These are phyloP conservation scores for Neobulgaria alba DNA, from an alignment of 2,329 filamentous ascomycete species.

Conservation along the genomic window DNA sequence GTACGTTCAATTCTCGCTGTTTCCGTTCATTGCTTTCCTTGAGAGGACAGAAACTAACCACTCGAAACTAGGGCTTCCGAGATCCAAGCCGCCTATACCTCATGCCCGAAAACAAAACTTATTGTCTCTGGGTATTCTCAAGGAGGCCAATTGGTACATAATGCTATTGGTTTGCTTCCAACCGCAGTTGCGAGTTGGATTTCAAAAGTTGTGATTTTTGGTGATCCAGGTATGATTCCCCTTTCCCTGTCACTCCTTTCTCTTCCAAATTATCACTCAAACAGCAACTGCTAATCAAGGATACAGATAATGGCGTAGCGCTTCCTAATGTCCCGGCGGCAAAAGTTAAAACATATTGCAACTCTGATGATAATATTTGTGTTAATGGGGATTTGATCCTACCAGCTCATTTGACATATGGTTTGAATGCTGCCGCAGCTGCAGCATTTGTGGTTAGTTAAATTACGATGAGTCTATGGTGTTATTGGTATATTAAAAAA, in stretches of 20 bases:
- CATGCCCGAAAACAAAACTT: slow-evolving; percentile 1
- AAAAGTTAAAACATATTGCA: slow-evolving; percentile 37
- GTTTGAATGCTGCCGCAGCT: slow-evolving; percentile 28
- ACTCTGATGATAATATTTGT: slow-evolving; percentile 43
- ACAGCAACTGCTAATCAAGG: too few relatives aligned
- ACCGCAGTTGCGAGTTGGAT: slow-evolving; percentile 26
- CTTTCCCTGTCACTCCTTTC: background rate
- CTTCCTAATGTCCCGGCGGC: slow-evolving; percentile 19
- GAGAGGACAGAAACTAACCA: too few relatives aligned
- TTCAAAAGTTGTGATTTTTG: slow-evolving; percentile 35
- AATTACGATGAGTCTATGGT: too few relatives aligned
- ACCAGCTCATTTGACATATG: slow-evolving; percentile 35
- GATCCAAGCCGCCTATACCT: background rate
- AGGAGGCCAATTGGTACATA: slow-evolving; percentile 3
- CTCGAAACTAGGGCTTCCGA: background rate
- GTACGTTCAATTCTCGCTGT: background rate
- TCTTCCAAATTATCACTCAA: too few relatives aligned
- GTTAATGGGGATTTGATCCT: slow-evolving; percentile 34
- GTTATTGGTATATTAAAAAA: too few relatives aligned
- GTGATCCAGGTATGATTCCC: slow-evolving; percentile 32
- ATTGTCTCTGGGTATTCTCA: slow-evolving; percentile 2
- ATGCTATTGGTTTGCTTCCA: slow-evolving; percentile 2
- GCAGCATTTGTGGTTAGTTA: slow-evolving; percentile 29
- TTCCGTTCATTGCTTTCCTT: too few relatives aligned
- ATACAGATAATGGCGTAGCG: slow-evolving; percentile 17